Percentiles rank a stretch among this genome's conserved stretches.
Evolutionary conservation across 2,329 filamentous ascomycete species (phyloP).

Genomic region (Lecanicillium sp.): DNA sequence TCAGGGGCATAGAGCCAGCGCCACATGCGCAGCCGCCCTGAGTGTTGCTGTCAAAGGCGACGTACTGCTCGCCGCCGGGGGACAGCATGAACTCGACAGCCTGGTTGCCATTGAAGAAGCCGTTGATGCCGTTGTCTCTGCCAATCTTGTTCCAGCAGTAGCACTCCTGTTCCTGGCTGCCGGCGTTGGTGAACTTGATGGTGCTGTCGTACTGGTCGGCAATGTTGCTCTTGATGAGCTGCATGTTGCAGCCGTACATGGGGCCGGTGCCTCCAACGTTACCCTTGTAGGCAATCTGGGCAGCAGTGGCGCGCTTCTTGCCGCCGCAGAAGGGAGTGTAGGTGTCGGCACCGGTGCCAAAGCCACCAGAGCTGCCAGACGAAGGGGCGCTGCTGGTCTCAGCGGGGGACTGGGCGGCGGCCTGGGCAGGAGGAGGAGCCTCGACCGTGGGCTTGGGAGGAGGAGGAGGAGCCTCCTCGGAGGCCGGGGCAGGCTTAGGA

Average conservation of each 20-base stretch:
- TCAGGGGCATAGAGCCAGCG: conserved; percentile 23
- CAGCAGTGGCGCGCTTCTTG: conserved; percentile 37
- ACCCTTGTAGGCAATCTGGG: conserved; percentile 38
- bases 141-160: conserved; percentile 47
- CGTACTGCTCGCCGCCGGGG: conserved; percentile 26
- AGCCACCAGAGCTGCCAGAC: conserved; percentile 11
- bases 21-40: conserved; percentile 42
- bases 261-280: conserved; percentile 31
- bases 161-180: conserved; percentile 27
- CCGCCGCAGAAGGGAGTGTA: conserved; percentile 28
- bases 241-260: conserved; percentile 46
- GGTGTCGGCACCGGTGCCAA: conserved; percentile 8
- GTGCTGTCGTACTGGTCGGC: conserved; percentile 36
- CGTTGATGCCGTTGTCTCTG: conserved; percentile 32
- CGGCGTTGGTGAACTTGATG: conserved; percentile 31
- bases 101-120: conserved; percentile 36
- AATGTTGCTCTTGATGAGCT: conserved; percentile 29
- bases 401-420: conserved; percentile 1
- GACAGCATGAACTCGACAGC: conserved; percentile 33
- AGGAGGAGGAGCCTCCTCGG: conserved; percentile 1
- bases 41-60: conserved; percentile 38
- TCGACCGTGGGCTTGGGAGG: conserved; percentile 7
- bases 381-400: conserved; percentile 4
- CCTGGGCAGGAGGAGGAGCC: neutral
- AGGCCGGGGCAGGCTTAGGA: conserved; percentile 4